Percentiles rank a stretch among this genome's conserved stretches.
Conservation (phyloP, 768 basidiomycete species). For the Leccinellum luteum region DNA sequence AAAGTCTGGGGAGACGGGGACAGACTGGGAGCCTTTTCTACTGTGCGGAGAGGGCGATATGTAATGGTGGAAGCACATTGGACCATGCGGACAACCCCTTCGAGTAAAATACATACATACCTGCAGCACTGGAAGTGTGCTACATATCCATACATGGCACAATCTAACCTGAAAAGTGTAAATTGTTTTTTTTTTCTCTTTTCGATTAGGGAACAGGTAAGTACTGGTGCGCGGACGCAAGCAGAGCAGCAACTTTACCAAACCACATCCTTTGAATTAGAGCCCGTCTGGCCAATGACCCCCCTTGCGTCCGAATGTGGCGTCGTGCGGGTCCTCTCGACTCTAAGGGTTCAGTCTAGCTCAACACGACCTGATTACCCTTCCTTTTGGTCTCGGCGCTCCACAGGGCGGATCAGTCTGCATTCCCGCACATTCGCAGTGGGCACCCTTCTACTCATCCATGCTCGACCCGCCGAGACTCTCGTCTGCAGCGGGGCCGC, state of each 20-base stretch:
- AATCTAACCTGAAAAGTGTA: constrained; percentile 36
- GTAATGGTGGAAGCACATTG: constrained; percentile 15
- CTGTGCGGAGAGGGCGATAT: constrained; percentile 3
- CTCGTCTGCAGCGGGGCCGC: neutral
- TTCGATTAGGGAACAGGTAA: constrained; percentile 21
- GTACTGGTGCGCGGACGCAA: constrained; percentile 8
- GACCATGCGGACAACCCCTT: constrained; percentile 23
- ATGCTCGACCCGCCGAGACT: neutral
- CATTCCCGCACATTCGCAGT: neutral
- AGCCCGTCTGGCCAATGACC: neutral
- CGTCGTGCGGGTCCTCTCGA: constrained; percentile 5
- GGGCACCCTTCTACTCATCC: neutral
- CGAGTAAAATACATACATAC: constrained; percentile 21
- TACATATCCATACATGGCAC: constrained; percentile 22
- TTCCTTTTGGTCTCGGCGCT: constrained; percentile 1
- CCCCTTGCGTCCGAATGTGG: constrained; percentile 1
- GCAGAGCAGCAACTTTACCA: constrained; percentile 23
- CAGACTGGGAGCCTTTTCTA: constrained; percentile 22
- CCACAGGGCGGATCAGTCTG: constrained; percentile 10
- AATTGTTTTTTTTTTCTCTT: constrained; percentile 17
- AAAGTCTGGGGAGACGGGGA: constrained; percentile 1
- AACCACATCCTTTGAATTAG: constrained; percentile 21
- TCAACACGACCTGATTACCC: neutral
- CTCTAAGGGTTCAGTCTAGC: constrained; percentile 3
- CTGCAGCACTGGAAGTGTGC: constrained; percentile 4